Evolutionary conservation across 2,329 filamentous ascomycete genomes (phyloP), one percentile per base, ranked within the genome.

Genomic region (Lasiodiplodia sp.): DNA sequence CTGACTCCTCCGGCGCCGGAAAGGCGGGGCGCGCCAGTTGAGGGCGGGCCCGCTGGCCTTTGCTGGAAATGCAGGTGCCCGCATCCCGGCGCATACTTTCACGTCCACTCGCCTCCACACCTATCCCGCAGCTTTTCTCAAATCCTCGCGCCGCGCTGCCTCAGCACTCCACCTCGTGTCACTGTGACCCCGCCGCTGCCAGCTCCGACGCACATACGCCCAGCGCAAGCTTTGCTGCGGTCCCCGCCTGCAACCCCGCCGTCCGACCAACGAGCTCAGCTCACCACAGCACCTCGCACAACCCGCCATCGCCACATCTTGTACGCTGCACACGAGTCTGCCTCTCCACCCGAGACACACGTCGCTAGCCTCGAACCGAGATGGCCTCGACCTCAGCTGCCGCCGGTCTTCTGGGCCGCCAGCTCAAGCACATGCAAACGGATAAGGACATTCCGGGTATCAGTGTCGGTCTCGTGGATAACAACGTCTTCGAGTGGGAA

Each of bases 401-500:
- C 16, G 92, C 89, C 23, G 86, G 90, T 70, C 88, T 98, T 72
- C 88, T 99, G 57, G 84, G 87, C 74, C 89, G 92, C 68, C 95
- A 98, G 82, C 88, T 98, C 72, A 97, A 97, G 84, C 91, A 96
- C 78, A 98, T 99, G 89, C 93, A 97, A 82, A 89, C 87, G 28
- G 91, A 93, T 79, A 95, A 94, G 78, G 94, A 97, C 80, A 91
- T 98, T 57, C 93, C 93, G 0, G 96, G 95, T 66, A 97, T 98
- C 77, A 97, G 94, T 71, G 97, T 93, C 75, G 96, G 96, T 0
- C 84, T 99, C 53, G 89, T 94, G 65, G 89, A 91, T 75, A 92
- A 92, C 79, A 91, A 97, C 78, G 89, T 98, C 11, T 97, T 97
- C 73, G 92, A 97, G 83, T 99, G 96, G 96, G 94, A 98, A 81